These are phyloP conservation scores for Cladosporium sp. DNA, from an alignment of 2,329 filamentous ascomycete species.

Conservation along the genomic window DNA sequence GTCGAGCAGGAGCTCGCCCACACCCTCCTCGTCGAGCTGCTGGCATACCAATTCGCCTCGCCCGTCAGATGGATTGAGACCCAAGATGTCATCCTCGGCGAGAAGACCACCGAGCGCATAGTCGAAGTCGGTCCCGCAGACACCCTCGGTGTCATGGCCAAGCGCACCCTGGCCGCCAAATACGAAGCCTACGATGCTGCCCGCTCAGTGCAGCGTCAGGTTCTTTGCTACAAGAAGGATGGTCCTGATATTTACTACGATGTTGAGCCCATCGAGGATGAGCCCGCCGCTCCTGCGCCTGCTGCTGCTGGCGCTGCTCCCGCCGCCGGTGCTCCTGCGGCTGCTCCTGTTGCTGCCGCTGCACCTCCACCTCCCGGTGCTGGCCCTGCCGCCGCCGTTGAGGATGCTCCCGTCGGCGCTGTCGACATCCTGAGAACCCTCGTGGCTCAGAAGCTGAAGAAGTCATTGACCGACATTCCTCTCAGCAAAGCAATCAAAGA, in stretches of 20 bases:
- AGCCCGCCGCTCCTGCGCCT: conserved; percentile 54
- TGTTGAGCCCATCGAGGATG: conserved; percentile 89
- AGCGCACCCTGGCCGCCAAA: conserved; percentile 89
- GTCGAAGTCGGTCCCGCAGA: conserved; percentile 97
- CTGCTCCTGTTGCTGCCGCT: conserved; percentile 49
- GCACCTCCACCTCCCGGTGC: conserved; percentile 62
- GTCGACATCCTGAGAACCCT: conserved; percentile 84
- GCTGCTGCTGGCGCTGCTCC: conserved; percentile 45
- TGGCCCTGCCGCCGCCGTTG: conserved; percentile 79
- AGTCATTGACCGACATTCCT: conserved; percentile 80
- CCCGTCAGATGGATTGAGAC: conserved; percentile 99
- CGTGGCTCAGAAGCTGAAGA: conserved; percentile 97
- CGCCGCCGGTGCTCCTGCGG: conserved; percentile 44
- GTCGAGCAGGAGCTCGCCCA: conserved; percentile 98
- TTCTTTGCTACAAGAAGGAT: conserved; percentile 99
- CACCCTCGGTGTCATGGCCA: conserved; percentile 95
- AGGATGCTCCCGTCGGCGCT: conserved; percentile 81
- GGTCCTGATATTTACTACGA: conserved; percentile 99
- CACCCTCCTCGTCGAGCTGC: conserved; percentile 94
- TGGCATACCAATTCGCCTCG: conserved; percentile 98
- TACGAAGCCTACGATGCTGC: conserved; percentile 98
- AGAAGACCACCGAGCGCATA: conserved; percentile 93
- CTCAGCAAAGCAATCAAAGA: conserved; percentile 98
- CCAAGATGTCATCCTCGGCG: conserved; percentile 97
- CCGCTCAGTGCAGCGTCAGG: conserved; percentile 91